Evolutionary conservation across 2,329 filamentous ascomycete species (phyloP), one percentile per base, ranked within the genome.

Genomic region (Hirsutella rhossiliensis): DNA sequence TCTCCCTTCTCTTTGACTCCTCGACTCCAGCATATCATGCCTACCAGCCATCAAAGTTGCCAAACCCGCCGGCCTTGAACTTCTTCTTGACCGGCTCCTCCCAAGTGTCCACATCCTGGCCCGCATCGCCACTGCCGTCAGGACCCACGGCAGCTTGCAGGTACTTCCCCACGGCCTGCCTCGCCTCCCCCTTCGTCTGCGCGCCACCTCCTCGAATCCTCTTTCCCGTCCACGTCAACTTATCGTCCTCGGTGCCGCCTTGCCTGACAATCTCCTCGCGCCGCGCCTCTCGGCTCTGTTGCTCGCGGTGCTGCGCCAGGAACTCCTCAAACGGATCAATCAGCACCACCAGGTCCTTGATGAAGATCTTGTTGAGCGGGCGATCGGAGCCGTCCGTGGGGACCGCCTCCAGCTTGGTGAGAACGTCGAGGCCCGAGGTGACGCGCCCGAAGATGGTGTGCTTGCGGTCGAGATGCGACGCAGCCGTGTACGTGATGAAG

Each of bases 241-340:
- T 79, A 55, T 97, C 88, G 56, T 96, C 90, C 43, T 94, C 90
- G 2, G 80, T 84, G 3, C 84, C 85, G 27, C 85, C 87, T 43
- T 71, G 68, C 45, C 69, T 67, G 56, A 71, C 69, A 11, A 85
- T 69, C 52, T 82, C 76, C 48, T 80, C 80, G 47, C 76, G 74
- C 44, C 75, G 67, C 45, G 72, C 70, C 32, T 75, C 75, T 7
- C 63, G 64, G 38, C 66, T 67, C 49, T 87, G 83, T 44, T 73
- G 69, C 45, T 84, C 75, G 38, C 72, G 71, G 53, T 80, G 83
- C 58, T 89, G 75, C 53, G 83, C 84, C 57, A 87, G 71, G 57
- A 94, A 98, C 64, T 97, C 90, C 48, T 88, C 88, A 57, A 98
- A 98, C 0, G 92, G 92, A 59, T 98, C 90, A 7, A 97, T 77